Conservation (phyloP, 31 red algal genomes). For the Asparagopsis taxiformis region DNA sequence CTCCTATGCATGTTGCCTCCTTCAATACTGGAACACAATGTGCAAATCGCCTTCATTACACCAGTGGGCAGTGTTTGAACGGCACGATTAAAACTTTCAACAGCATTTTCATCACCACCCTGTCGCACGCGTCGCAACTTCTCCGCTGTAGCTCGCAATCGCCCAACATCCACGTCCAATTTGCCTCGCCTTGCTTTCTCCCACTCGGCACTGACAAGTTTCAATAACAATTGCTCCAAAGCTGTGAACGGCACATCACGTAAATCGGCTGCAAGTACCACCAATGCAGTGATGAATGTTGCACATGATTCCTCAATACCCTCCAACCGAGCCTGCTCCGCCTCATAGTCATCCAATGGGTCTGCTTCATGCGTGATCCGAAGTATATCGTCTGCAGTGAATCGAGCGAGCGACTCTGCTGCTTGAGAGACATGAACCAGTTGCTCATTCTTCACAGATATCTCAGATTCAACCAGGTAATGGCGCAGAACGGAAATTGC, state of each 20-base stretch:
- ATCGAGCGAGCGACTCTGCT: constrained; percentile 21
- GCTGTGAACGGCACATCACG: not conserved
- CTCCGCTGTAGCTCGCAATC: constrained; percentile 44
- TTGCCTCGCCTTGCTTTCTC: constrained; percentile 17
- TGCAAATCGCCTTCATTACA: too few species aligned
- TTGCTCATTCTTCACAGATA: not conserved
- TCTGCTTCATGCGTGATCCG: constrained; percentile 31
- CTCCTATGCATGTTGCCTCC: too few species aligned
- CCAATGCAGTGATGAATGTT: not conserved
- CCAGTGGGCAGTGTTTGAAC: too few species aligned
- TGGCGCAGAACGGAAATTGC: constrained; percentile 24
- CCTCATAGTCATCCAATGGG: constrained; percentile 19
- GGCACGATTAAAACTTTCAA: too few species aligned
- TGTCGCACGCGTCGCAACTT: constrained; percentile 21
- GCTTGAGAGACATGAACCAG: constrained; percentile 21
- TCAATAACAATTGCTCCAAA: constrained; percentile 19
- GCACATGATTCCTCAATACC: constrained; percentile 13
- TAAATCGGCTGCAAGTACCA: not conserved
- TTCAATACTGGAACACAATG: too few species aligned
- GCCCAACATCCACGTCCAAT: constrained; percentile 39
- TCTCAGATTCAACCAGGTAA: not conserved
- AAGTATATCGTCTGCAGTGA: constrained; percentile 28
- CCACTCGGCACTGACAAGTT: constrained; percentile 35
- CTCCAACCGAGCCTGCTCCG: constrained; percentile 24
- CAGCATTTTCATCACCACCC: too few species aligned